These are phyloP conservation scores for Tolypocladium capitatum DNA, from an alignment of 2,329 filamentous ascomycete genomes.

Conservation along the genomic window DNA sequence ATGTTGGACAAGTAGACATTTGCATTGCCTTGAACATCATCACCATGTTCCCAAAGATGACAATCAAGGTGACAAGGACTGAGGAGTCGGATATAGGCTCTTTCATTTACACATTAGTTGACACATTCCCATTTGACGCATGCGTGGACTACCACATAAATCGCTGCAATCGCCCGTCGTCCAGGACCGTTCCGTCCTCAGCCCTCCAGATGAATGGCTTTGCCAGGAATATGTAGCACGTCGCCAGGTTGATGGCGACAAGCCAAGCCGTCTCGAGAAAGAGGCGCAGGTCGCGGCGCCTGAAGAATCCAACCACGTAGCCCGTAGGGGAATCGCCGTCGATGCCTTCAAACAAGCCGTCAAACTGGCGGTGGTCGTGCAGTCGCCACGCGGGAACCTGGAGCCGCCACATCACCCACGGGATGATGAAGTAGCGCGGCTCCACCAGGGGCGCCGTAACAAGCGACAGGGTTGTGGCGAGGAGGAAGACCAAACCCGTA, in stretches of 20 bases:
- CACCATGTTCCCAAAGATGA: too few relatives aligned
- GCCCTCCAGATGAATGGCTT: conserved; percentile 54
- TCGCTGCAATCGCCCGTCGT: conserved; percentile 49
- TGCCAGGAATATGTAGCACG: conserved; percentile 59
- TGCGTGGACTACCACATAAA: conserved; percentile 59
- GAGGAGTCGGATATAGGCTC: too few relatives aligned
- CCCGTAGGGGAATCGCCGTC: not conserved
- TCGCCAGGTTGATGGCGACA: conserved; percentile 46
- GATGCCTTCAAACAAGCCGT: not conserved
- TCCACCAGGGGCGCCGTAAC: conserved; percentile 87
- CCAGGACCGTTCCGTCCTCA: conserved; percentile 36
- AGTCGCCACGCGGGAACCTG: conserved; percentile 47
- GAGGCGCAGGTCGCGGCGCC: conserved; percentile 31
- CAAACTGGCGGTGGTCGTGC: conserved; percentile 6
- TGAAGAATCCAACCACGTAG: conserved; percentile 3
- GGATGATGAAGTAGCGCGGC: conserved; percentile 89
- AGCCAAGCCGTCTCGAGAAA: conserved; percentile 57
- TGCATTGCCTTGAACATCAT: not conserved
- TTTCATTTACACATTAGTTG: not conserved
- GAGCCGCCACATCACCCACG: conserved; percentile 86
- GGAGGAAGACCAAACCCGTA: conserved; percentile 43
- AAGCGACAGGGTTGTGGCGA: conserved; percentile 63
- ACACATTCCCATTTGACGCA: not conserved
- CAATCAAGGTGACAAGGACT: not conserved
- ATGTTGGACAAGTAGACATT: not conserved